Percentiles rank a stretch among this genome's conserved stretches.
phyloP scores from a whole-genome alignment of 768 basidiomycete species.

The Tulasnella sp. region DNA sequence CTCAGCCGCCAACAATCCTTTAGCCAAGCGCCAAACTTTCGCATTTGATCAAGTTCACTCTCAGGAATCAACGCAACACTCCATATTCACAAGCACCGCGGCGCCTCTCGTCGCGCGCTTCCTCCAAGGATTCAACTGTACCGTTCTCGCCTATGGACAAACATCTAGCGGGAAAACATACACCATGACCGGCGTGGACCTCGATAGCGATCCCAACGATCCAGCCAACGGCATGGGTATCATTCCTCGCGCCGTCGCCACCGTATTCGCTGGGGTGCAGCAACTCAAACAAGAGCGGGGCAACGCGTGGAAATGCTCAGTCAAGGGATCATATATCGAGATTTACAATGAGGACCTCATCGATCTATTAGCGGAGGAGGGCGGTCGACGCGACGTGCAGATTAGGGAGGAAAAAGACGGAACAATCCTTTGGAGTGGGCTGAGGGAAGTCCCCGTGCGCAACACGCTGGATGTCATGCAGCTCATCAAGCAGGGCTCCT shows the following conservation, averaged over 20 bases:
- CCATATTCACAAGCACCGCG: conserved; percentile 76
- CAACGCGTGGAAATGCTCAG: conserved; percentile 60
- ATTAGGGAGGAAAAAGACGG: conserved; percentile 97
- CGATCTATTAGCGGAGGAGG: conserved; percentile 76
- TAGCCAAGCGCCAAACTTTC: conserved; percentile 73
- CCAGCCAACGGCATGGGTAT: conserved; percentile 83
- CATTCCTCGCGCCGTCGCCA: conserved; percentile 85
- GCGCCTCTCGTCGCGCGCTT: conserved; percentile 79
- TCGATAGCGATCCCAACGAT: conserved; percentile 78
- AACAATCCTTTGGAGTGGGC: conserved; percentile 92
- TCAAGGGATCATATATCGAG: conserved; percentile 93
- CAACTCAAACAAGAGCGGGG: conserved; percentile 68
- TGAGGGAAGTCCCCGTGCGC: conserved; percentile 84
- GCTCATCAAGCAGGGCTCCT: conserved; percentile 78
- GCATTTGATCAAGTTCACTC: conserved; percentile 90
- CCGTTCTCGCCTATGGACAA: conserved; percentile 95
- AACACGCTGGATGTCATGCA: conserved; percentile 89
- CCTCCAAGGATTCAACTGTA: conserved; percentile 92
- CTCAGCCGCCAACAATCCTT: conserved; percentile 32
- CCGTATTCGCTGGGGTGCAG: conserved; percentile 70
- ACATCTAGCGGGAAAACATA: conserved; percentile 95
- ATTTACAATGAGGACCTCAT: conserved; percentile 99
- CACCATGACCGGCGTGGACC: conserved; percentile 93
- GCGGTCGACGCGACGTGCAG: conserved; percentile 70
- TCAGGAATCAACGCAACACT: conserved; percentile 74